Evolutionary conservation across 306 rosid species (phyloP), one percentile per base, ranked within the genome.

Genomic region (Prunus kanzakura): DNA sequence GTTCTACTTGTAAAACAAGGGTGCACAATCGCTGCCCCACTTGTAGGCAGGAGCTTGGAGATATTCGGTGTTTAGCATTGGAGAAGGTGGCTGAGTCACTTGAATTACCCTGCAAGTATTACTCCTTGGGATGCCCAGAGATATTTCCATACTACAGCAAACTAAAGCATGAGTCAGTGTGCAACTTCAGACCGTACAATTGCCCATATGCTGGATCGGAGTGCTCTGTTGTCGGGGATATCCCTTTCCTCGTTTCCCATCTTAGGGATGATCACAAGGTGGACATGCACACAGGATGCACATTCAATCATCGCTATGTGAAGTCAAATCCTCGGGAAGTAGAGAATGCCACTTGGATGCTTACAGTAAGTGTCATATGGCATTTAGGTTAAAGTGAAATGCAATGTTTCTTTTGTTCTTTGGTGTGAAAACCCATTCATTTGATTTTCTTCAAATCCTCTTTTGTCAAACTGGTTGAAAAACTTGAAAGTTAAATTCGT

Each of bases 331-430:
- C 99, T 0, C 94, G 97, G 29, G 99, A 95, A 88, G 99, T 95
- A 61, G 97, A 95, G 87, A 95, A 95, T 56, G 99, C 99, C 78
- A 95, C 99, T 43, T 95, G 99, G 99, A 95, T 95, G 99, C 99
- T 95, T 63, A 95, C 99, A 27, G 99, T 95, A 91, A 92, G 96
- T 81, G n/a, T 79, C 30, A 35, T 47, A 57, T 81, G 32, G 38
- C 77, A 10, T 69, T 55, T 65, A 23, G 64, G 25, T 56, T 56
- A n/a, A 51, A 66, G 30, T 15, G 64, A 55, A 54, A 1, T 68
- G 27, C 22, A 47, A 25, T 2, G 3, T 67, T 13, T 15, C 0
- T 9, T 49, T 51, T 60, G 51, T 13, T 47, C 49, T 3, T 68
- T 29, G 58, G 0, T 51, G 55, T 50, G 56, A 51, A 51, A 51